Conservation (phyloP, 108 stramenopile genomes). For the Discostella stelligeroides region DNA sequence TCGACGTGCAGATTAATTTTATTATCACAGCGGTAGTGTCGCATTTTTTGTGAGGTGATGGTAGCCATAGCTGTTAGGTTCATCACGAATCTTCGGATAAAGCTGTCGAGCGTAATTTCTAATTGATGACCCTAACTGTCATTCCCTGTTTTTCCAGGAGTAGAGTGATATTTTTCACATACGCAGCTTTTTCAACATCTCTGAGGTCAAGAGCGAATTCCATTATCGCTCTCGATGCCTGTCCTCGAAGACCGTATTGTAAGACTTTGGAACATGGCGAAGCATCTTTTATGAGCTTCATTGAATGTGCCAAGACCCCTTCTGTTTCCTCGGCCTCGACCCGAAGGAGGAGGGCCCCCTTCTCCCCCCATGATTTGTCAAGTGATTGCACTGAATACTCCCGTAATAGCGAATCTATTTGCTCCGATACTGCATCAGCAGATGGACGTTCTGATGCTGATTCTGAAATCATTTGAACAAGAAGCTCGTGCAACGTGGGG, state of each 20-base stretch:
- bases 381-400: slow-evolving; percentile 77
- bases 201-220: slow-evolving; percentile 62
- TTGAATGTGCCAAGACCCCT: slow-evolving; percentile 64
- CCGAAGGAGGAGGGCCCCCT: slow-evolving; percentile 63
- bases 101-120: slow-evolving; percentile 1
- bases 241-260: slow-evolving; percentile 81
- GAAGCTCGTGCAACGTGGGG: slow-evolving; percentile 63
- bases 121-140: slow-evolving; percentile 31
- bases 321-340: slow-evolving; percentile 73
- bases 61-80: no score
- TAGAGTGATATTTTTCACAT: slow-evolving; percentile 32
- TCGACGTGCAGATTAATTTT: no score
- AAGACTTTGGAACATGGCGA: slow-evolving; percentile 61
- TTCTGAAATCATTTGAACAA: slow-evolving; percentile 71
- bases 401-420: slow-evolving; percentile 65
- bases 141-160: slow-evolving; percentile 20
- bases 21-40: neutral
- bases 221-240: slow-evolving; percentile 59
- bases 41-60: no score
- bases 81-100: neutral
- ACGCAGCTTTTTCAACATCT: slow-evolving; percentile 11
- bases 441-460: slow-evolving; percentile 65
- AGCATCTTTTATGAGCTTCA: slow-evolving; percentile 62
- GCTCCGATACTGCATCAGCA: slow-evolving; percentile 55
- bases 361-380: slow-evolving; percentile 58